Conservation (phyloP, 768 basidiomycete genomes). For the Arthromyces matolae region DNA sequence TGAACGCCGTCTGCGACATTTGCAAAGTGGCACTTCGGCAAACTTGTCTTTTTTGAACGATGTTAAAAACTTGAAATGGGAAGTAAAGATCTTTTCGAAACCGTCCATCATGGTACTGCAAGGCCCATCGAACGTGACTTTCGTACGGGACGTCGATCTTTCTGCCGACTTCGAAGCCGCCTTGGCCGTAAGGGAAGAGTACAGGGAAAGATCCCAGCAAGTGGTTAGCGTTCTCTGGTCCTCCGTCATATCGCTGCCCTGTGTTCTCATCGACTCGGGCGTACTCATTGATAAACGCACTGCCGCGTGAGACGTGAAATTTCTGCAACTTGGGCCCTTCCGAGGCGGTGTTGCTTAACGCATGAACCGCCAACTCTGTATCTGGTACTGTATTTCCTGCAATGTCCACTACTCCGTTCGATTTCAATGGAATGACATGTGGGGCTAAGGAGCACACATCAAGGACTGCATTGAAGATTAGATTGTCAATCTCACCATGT, state of each 20-base stretch:
- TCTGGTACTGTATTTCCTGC: background rate
- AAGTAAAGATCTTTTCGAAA: conserved; percentile 28
- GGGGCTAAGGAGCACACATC: background rate
- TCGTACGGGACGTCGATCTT: conserved; percentile 13
- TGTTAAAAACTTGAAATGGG: conserved; percentile 24
- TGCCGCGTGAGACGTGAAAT: background rate
- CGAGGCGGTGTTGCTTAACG: background rate
- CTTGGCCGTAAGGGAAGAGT: conserved; percentile 12
- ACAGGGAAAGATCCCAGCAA: conserved; percentile 10
- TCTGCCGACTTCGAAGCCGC: conserved; percentile 1
- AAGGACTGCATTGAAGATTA: no score
- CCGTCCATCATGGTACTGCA: conserved; percentile 23
- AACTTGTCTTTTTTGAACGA: conserved; percentile 23
- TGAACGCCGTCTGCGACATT: conserved; percentile 24
- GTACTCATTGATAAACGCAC: conserved; percentile 8
- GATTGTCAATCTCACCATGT: no score
- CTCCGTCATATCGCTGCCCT: background rate
- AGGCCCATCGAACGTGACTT: conserved; percentile 14
- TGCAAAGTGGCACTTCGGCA: conserved; percentile 27
- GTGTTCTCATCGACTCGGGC: background rate
- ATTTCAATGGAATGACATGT: background rate
- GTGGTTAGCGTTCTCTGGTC: background rate
- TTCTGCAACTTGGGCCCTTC: no score
- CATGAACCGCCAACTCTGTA: background rate
- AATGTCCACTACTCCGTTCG: background rate